A percentile compares a stretch with the other conserved stretches of the same genome.
These are phyloP conservation scores for Perilla frutescens DNA, from an alignment of 257 asterid genomes.

Conservation along the genomic window DNA sequence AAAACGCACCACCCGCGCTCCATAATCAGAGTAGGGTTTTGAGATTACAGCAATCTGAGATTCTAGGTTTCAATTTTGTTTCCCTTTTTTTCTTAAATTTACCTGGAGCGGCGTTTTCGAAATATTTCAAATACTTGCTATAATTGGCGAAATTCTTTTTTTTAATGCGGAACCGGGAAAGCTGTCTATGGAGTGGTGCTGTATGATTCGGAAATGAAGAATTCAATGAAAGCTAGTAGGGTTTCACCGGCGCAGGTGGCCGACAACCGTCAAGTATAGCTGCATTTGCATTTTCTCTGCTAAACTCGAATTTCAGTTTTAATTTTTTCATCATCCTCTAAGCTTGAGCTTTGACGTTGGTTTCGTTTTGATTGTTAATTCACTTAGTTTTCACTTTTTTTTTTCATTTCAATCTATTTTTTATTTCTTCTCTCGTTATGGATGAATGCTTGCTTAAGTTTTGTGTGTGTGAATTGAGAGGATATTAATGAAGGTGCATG, in stretches of 20 bases:
- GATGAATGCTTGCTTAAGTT: not conserved
- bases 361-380: not conserved
- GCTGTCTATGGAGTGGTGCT: not conserved
- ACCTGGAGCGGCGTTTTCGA: not conserved
- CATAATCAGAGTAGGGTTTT: slow-evolving; percentile 19
- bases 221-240: not conserved
- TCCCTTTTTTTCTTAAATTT: not conserved
- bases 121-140: not conserved
- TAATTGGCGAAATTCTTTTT: not conserved
- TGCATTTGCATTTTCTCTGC: slow-evolving; percentile 26
- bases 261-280: slow-evolving; percentile 27
- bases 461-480: not conserved
- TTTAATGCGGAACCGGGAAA: not conserved
- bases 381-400: too few species aligned
- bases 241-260: slow-evolving; percentile 18
- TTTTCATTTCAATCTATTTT: not conserved
- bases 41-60: not conserved
- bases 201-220: slow-evolving; percentile 14
- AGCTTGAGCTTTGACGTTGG: not conserved
- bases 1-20: not conserved
- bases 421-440: not conserved
- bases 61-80: slow-evolving; percentile 14
- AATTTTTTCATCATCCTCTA: not conserved
- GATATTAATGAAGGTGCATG: not conserved
- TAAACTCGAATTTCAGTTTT: not conserved